These are phyloP conservation scores for Akanthomyces uredinophilus DNA, from an alignment of 2,329 filamentous ascomycete species.

Conservation along the genomic window DNA sequence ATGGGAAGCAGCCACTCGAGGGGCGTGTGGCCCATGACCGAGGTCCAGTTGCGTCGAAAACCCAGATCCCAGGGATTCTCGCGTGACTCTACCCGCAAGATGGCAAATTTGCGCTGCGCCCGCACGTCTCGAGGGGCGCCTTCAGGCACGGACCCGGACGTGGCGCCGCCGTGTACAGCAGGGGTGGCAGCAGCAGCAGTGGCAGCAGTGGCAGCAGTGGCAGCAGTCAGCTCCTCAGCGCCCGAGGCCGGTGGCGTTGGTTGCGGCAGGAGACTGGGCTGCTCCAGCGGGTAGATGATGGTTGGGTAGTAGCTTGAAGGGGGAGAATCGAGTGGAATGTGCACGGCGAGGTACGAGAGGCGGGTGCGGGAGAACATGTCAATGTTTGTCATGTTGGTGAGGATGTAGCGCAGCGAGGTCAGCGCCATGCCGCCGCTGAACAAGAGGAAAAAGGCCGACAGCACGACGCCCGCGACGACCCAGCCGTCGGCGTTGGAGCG, in stretches of 20 bases:
- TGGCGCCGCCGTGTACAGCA: not conserved
- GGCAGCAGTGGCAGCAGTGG: not conserved
- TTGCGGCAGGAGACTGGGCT: slow-evolving; percentile 20
- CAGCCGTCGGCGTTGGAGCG: slow-evolving; percentile 46
- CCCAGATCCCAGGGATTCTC: slow-evolving; percentile 87
- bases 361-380: slow-evolving; percentile 64
- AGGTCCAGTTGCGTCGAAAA: slow-evolving; percentile 62
- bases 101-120: slow-evolving; percentile 67
- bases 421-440: slow-evolving; percentile 74
- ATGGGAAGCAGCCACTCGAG: slow-evolving; percentile 80
- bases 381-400: slow-evolving; percentile 76
- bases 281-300: slow-evolving; percentile 56
- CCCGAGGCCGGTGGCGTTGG: slow-evolving; percentile 2
- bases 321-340: slow-evolving; percentile 51
- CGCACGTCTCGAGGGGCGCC: slow-evolving; percentile 33
- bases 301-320: slow-evolving; percentile 41
- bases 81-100: slow-evolving; percentile 65
- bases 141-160: not conserved
- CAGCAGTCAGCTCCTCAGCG: not conserved
- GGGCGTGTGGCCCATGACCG: slow-evolving; percentile 68
- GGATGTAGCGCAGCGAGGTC: slow-evolving; percentile 64
- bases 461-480: slow-evolving; percentile 60
- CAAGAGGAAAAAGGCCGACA: slow-evolving; percentile 70
- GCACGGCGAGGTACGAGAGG: slow-evolving; percentile 69
- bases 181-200: not conserved